Conservation (phyloP, 257 asterid species). For the Solanum rostratum region DNA sequence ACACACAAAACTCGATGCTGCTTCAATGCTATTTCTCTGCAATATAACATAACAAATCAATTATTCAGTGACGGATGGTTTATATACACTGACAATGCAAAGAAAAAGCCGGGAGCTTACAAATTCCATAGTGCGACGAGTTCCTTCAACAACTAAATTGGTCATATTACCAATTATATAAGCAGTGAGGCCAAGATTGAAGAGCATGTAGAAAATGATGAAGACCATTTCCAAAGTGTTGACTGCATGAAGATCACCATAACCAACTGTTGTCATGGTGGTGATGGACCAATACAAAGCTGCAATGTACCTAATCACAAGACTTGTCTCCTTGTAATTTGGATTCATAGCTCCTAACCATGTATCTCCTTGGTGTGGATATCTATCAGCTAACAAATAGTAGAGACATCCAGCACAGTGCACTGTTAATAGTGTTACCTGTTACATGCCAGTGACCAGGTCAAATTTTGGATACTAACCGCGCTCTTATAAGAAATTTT, state of each 20-base stretch:
- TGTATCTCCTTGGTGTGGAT: slow-evolving; percentile 63
- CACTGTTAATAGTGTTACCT: slow-evolving; percentile 69
- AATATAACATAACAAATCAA: background rate
- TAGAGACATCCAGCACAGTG: slow-evolving; percentile 87
- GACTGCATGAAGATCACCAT: slow-evolving; percentile 86
- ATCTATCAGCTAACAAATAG: slow-evolving; percentile 55
- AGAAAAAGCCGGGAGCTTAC: slow-evolving; percentile 24
- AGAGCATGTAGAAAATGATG: slow-evolving; percentile 68
- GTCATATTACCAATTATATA: slow-evolving; percentile 98
- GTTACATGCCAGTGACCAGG: background rate
- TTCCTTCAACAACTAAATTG: slow-evolving; percentile 88
- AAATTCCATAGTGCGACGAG: slow-evolving; percentile 89
- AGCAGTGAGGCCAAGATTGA: slow-evolving; percentile 77
- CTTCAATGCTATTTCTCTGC: slow-evolving; percentile 78
- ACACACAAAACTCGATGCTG: slow-evolving; percentile 72
- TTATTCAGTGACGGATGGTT: background rate
- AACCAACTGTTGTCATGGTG: slow-evolving; percentile 94
- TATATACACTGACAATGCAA: background rate
- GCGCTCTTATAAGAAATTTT: too few species aligned
- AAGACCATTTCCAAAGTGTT: slow-evolving; percentile 74
- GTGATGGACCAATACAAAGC: slow-evolving; percentile 80
- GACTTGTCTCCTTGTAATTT: slow-evolving; percentile 52
- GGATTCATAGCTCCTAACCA: slow-evolving; percentile 66
- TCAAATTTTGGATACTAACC: too few species aligned
- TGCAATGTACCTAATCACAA: slow-evolving; percentile 46